Conservation (phyloP, 2,329 filamentous ascomycete genomes). For the Xylariaceae sp. region DNA sequence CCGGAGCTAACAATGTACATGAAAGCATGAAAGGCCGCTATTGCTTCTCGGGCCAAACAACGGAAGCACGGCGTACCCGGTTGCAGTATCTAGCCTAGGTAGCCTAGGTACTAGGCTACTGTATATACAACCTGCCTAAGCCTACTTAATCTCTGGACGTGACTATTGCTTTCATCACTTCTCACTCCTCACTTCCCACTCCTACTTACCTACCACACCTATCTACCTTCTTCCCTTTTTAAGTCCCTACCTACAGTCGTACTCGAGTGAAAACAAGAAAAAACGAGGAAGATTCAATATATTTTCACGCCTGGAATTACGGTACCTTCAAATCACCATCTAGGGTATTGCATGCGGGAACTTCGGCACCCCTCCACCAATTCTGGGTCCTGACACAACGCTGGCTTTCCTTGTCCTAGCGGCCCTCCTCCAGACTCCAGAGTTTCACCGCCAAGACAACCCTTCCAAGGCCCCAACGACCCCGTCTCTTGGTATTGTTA, state of each 20-base stretch:
- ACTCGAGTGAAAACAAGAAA: neutral
- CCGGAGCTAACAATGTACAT: neutral
- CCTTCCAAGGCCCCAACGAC: too few species aligned
- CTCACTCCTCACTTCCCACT: too few species aligned
- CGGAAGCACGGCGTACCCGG: conserved; percentile 7
- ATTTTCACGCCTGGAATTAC: conserved; percentile 3
- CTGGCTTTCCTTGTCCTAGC: conserved; percentile 14
- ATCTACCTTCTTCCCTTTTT: neutral
- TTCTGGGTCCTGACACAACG: neutral
- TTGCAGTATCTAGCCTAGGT: neutral
- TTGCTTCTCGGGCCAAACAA: neutral
- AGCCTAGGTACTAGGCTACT: too few species aligned
- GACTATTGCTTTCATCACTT: too few species aligned
- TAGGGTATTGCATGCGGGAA: conserved; percentile 10
- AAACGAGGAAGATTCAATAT: neutral
- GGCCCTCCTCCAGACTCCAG: too few species aligned
- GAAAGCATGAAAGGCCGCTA: too few species aligned
- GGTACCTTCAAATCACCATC: conserved; percentile 6
- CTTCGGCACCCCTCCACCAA: conserved; percentile 10
- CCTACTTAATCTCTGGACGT: too few species aligned
- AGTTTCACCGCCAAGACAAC: conserved; percentile 20
- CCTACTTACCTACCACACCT: too few species aligned
- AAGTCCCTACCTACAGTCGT: neutral
- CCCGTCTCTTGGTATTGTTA: too few species aligned
- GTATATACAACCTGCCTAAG: too few species aligned